These are phyloP conservation scores for Puccinia triticina DNA, from an alignment of 1,284 basidiomycete genomes.

Conservation along the genomic window DNA sequence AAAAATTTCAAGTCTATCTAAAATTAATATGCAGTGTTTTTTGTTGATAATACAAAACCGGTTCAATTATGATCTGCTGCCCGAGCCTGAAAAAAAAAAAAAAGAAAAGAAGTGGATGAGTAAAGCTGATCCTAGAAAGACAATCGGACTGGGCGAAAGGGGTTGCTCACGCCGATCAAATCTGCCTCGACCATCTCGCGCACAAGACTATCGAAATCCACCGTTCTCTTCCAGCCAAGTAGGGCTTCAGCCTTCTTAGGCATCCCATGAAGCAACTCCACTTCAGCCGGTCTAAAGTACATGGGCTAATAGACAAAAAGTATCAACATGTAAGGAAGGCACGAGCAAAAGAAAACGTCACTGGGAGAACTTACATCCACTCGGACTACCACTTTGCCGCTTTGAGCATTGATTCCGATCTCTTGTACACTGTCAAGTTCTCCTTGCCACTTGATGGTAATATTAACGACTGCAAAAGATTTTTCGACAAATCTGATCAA, in stretches of 20 bases:
- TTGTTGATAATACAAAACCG: neutral
- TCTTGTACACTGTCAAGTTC: slow-evolving; percentile 69
- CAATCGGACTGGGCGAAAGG: too few relatives aligned
- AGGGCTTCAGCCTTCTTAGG: slow-evolving; percentile 79
- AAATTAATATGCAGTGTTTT: neutral
- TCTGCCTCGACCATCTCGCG: slow-evolving; percentile 85
- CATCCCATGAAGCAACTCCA: slow-evolving; percentile 81
- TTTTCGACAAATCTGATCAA: slow-evolving; percentile 71
- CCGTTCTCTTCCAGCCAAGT: slow-evolving; percentile 82
- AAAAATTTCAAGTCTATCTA: neutral
- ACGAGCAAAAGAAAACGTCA: slow-evolving; percentile 65
- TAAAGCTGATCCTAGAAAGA: neutral
- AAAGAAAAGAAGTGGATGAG: neutral
- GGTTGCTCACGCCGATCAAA: slow-evolving; percentile 59
- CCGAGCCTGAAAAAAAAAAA: slow-evolving; percentile 3
- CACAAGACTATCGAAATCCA: slow-evolving; percentile 77
- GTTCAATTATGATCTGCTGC: slow-evolving; percentile 24
- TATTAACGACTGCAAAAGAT: slow-evolving; percentile 72
- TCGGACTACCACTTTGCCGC: slow-evolving; percentile 72
- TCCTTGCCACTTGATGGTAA: slow-evolving; percentile 75
- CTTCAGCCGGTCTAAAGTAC: slow-evolving; percentile 72
- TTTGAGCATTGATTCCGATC: slow-evolving; percentile 71
- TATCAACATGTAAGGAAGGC: slow-evolving; percentile 38
- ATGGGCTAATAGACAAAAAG: slow-evolving; percentile 53
- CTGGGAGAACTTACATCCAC: slow-evolving; percentile 71